Conservation (phyloP, 2,329 filamentous ascomycete species). For the Colletotrichum cordylinicola region DNA sequence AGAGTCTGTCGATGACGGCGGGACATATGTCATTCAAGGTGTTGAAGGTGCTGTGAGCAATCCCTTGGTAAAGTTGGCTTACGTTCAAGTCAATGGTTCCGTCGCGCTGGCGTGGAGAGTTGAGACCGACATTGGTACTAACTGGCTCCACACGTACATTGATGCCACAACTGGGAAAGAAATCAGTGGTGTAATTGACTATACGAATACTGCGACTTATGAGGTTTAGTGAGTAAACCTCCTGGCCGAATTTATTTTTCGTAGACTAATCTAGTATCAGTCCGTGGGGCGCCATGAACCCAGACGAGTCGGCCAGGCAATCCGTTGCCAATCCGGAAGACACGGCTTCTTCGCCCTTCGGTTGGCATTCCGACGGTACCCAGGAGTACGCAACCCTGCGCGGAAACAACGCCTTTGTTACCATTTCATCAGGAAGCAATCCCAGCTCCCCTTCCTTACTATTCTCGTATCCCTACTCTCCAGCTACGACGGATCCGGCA, state of each 20-base stretch:
- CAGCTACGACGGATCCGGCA: conserved; percentile 35
- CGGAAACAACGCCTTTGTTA: conserved; percentile 62
- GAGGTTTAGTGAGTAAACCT: background rate
- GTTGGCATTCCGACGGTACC: conserved; percentile 56
- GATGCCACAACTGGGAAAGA: background rate
- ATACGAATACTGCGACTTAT: background rate
- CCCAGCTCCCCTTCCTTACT: background rate
- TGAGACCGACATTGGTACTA: background rate
- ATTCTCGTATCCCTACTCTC: conserved; percentile 34
- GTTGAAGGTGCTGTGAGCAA: rapidly evolving
- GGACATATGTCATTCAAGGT: background rate
- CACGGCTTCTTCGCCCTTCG: conserved; percentile 48
- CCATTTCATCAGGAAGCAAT: background rate
- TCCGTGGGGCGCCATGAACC: background rate
- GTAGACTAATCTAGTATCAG: background rate
- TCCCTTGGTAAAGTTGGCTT: background rate
- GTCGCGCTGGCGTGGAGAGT: background rate
- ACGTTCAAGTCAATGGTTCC: background rate
- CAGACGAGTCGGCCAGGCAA: background rate
- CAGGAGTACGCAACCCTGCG: conserved; percentile 56
- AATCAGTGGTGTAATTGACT: background rate
- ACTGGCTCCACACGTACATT: background rate
- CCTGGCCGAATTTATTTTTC: rapidly evolving
- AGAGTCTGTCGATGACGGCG: rapidly evolving
- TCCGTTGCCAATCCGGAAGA: background rate